A percentile compares a stretch with the other conserved stretches of the same genome.
phyloP scores from a whole-genome alignment of 2,329 filamentous ascomycete genomes.

The Lachnellula occidentalis region DNA sequence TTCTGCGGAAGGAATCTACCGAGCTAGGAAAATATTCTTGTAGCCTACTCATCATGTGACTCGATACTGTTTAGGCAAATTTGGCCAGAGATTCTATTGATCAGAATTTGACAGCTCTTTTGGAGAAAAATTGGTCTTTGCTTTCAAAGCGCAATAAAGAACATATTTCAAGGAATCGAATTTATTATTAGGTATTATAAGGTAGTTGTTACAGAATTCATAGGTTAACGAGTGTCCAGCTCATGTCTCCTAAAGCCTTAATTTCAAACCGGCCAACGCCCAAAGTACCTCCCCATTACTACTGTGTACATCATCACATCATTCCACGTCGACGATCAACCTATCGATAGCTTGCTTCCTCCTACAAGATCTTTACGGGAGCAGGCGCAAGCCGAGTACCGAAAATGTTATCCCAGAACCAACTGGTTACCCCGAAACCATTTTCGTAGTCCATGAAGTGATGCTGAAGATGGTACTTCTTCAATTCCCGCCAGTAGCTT shows the following conservation, averaged over 20 bases:
- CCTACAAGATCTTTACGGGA: constrained; percentile 21
- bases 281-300: constrained; percentile 8
- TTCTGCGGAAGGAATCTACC: not conserved
- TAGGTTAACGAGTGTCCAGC: constrained; percentile 14
- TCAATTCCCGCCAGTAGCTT: constrained; percentile 81
- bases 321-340: constrained; percentile 2
- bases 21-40: not conserved
- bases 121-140: too few species aligned
- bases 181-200: constrained; percentile 18
- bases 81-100: too few species aligned
- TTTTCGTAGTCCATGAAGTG: constrained; percentile 98
- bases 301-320: constrained; percentile 21
- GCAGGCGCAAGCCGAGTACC: constrained; percentile 67
- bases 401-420: constrained; percentile 92
- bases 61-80: not conserved
- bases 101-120: not conserved
- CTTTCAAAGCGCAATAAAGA: not conserved
- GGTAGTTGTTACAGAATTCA: constrained; percentile 2
- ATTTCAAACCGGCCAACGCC: constrained; percentile 11
- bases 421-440: constrained; percentile 92
- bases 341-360: constrained; percentile 1
- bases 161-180: not conserved
- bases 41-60: not conserved
- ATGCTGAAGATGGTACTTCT: constrained; percentile 96
- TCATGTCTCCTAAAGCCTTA: constrained; percentile 5